Evolutionary conservation across 179 eudicot genomes (phyloP).

Genomic region (Beta macrorhiza): DNA sequence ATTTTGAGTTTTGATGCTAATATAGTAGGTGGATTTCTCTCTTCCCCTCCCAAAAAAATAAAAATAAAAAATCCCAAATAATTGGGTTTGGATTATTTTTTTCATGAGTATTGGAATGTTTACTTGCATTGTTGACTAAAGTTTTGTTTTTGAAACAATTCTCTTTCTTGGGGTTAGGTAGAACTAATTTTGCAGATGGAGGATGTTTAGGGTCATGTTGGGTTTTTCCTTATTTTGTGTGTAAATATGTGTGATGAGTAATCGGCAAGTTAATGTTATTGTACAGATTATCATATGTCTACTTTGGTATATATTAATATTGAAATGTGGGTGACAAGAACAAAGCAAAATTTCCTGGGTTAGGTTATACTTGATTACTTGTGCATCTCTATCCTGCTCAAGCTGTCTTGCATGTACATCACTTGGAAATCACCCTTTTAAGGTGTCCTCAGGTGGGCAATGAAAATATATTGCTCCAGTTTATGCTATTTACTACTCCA

Average conservation of each 20-base stretch:
- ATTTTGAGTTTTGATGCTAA: not conserved
- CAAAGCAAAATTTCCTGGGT: not conserved
- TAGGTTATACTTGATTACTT: not conserved
- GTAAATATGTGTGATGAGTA: not conserved
- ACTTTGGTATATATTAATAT: not conserved
- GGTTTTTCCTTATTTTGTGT: not conserved
- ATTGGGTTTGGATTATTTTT: not conserved
- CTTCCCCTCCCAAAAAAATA: too few species aligned
- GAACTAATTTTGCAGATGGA: not conserved
- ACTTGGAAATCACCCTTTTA: not conserved
- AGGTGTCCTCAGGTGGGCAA: slow-evolving; percentile 5
- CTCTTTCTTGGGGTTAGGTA: not conserved
- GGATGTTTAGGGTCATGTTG: slow-evolving; percentile 2
- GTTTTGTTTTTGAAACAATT: too few species aligned
- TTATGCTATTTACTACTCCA: not conserved
- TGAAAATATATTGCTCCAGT: not conserved
- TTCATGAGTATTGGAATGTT: not conserved
- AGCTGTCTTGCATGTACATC: not conserved
- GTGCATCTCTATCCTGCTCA: not conserved
- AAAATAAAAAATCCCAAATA: too few species aligned
- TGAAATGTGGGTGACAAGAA: not conserved
- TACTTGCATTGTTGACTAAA: not conserved
- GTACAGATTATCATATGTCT: not conserved
- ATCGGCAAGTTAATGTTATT: not conserved
- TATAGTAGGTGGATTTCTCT: not conserved